phyloP scores from a whole-genome alignment of 805 yeast genomes.

The Candida nemodendra region DNA sequence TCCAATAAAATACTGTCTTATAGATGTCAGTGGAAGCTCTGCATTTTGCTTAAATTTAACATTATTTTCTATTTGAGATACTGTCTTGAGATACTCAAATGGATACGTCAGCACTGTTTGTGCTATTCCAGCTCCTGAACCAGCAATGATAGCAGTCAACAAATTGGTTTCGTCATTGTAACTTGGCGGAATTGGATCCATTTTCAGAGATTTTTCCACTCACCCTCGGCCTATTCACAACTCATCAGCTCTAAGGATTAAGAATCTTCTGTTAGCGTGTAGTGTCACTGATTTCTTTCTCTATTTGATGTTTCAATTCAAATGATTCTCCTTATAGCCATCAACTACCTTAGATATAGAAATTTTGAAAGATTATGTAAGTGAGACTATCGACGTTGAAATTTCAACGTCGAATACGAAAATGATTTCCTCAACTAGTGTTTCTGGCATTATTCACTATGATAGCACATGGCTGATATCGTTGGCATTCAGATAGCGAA shows the following conservation, averaged over 20 bases:
- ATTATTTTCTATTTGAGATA: conserved; percentile 55
- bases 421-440: too few relatives aligned
- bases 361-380: too few relatives aligned
- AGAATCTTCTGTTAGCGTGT: neutral
- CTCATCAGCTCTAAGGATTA: neutral
- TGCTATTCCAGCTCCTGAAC: conserved; percentile 60
- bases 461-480: too few relatives aligned
- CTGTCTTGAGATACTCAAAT: conserved; percentile 67
- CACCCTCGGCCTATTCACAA: neutral
- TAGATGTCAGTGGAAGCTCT: conserved; percentile 33
- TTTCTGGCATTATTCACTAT: too few relatives aligned
- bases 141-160: conserved; percentile 58
- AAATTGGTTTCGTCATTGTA: conserved; percentile 38
- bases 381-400: too few relatives aligned
- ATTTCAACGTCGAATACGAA: too few relatives aligned
- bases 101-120: conserved; percentile 69
- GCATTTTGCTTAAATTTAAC: conserved; percentile 31
- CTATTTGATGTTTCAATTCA: neutral
- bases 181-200: conserved; percentile 27
- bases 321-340: too few relatives aligned
- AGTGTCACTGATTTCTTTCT: too few relatives aligned
- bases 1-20: conserved; percentile 48
- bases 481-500: too few relatives aligned
- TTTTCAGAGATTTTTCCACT: conserved; percentile 1
- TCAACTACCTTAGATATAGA: too few relatives aligned